Base-by-base conservation (phyloP, 2,329 filamentous ascomycete species). In the Fusarium austroafricanum region DNA sequence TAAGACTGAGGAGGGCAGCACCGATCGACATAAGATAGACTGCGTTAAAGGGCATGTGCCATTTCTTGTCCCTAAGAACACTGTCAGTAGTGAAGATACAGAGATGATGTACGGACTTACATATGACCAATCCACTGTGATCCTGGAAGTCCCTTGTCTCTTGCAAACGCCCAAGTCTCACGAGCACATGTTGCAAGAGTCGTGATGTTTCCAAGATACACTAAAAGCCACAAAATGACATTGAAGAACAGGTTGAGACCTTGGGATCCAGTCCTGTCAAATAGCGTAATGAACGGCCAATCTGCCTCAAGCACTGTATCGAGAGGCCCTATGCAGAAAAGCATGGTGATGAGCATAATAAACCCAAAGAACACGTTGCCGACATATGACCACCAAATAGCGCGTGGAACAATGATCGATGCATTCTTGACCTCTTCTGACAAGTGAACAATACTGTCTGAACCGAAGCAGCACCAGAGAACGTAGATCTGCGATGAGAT, bases 281-380 rank as follows among this genome's bases (percentile, higher is more conserved):
- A 66, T 0, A 66, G 38, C 0, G 56, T 46, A 8, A 66, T 66
- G 0, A 66, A 66, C 1, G 63, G 63, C 63, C 63, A 66, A 5
- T 66, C 63, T 5, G 63, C 50, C 12, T 38, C 62, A 2, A 62
- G 47, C 10, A 66, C 39, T 0, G 45, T 2, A 17, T 66, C 55
- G 5, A 66, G 51, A 4, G 63, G 63, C 1, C 63, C 63, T 4
- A 66, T 66, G 42, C 63, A 66, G 21, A 67, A 66, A 4, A 66
- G 63, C 63, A 66, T 66, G 2, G 63, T 66, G 4, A 66, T 62
- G 1, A 66, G 56, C 63, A 66, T 66, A 8, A 67, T 33, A 37
- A 66, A 67, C 1, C 63, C 63, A 0, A 66, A 67, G 12, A 51
- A 49, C 3, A 67, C 62, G 1, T 67, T 66, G 0, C 63, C 63